Evolutionary conservation across 305 asterid genomes (phyloP).

Genomic region (Plantago lanceolata): DNA sequence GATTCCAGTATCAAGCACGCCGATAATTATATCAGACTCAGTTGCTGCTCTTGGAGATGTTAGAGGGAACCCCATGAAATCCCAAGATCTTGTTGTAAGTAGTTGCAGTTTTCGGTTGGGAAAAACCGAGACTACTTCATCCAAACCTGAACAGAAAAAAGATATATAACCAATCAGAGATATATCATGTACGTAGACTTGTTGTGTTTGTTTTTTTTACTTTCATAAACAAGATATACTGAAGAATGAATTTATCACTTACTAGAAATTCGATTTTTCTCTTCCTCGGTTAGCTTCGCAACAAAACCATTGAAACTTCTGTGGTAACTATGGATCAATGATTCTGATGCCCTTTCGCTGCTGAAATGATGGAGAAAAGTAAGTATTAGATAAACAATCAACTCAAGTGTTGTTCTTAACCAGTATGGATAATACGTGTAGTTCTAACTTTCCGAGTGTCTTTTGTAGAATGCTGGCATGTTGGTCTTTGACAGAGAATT

Average conservation of each 20-base stretch:
- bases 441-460: background rate
- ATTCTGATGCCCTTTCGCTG: constrained; percentile 44
- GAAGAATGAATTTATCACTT: constrained; percentile 7
- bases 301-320: constrained; percentile 68
- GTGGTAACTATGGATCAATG: constrained; percentile 54
- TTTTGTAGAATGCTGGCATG: background rate
- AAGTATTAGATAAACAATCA: background rate
- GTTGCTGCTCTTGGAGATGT: constrained; percentile 27
- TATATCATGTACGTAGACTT: no score
- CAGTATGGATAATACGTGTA: background rate
- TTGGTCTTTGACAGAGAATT: constrained; percentile 23
- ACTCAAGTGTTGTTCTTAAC: background rate
- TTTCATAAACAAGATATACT: background rate
- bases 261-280: constrained; percentile 48
- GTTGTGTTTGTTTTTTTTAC: background rate
- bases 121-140: constrained; percentile 67
- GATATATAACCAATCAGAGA: background rate
- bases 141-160: constrained; percentile 31
- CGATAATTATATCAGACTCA: constrained; percentile 54
- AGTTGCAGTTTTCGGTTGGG: constrained; percentile 46
- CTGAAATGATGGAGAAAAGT: background rate
- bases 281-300: constrained; percentile 47
- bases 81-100: constrained; percentile 81
- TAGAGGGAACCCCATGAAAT: constrained; percentile 56
- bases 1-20: constrained; percentile 68